Evolutionary conservation across 495 filamentous ascomycete genomes (phyloP), one percentile per base, ranked within the genome.

Genomic region (Neurospora discreta): DNA sequence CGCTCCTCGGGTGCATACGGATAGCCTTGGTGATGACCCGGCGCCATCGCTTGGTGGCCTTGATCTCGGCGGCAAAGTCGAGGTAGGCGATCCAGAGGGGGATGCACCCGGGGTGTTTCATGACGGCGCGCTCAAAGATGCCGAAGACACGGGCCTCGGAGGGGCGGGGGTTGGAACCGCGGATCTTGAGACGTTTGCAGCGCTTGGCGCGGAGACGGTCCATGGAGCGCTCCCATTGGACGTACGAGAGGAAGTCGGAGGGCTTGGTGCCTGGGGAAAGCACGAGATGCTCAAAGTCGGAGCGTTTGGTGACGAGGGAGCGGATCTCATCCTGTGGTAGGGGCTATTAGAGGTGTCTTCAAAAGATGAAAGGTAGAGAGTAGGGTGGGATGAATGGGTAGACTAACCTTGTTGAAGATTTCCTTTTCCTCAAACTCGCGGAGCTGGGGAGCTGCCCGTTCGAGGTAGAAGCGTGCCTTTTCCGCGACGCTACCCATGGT

Each of bases 71-170:
- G 6, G 92, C 90, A 81, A 91, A 98, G 46, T 92, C 89, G 68
- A 98, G 89, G 78, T 97, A 98, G 74, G 95, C 91, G 78, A 92
- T 88, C 95, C 95, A 99, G n/a, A 98, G 83, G 13, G 85, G 88
- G 15, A 95, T 71, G 77, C 91, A 91, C 2, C 93, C 94, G 4
- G 90, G 90, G 78, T 98, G 95, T 75, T 92, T 94, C 78, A 88
- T 87, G 15, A 93, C 95, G 36, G 89, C 94, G 42, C 95, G 90
- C 77, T 98, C 93, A 38, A 97, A 88, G 72, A 98, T 88, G 78
- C 90, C 91, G 78, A 97, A 94, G 74, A 97, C 92, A 40, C 93
- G 89, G 39, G 90, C 89, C 77, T 95, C 89, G 44, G 93, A 92
- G 68, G 86, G 86, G 80, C 91, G 87, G 58, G 83, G 80, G 7